phyloP scores from a whole-genome alignment of 805 yeast genomes.

The Grigorovia yakushimaensis region DNA sequence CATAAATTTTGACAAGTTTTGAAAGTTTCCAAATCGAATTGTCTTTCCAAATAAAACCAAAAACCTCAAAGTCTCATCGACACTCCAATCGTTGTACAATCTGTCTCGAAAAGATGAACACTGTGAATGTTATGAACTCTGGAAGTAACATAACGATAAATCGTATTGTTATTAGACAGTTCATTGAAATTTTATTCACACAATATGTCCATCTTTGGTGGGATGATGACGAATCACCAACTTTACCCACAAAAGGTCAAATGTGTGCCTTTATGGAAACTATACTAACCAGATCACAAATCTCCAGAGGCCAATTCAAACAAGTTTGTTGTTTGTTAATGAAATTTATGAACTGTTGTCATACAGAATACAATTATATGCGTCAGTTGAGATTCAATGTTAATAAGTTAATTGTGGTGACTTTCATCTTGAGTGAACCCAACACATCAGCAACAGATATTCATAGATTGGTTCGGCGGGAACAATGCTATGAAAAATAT shows the following conservation, averaged over 20 bases:
- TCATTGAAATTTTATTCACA: not conserved
- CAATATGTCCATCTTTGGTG: not conserved
- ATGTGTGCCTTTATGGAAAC: conserved; percentile 9
- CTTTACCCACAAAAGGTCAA: not conserved
- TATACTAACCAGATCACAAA: conserved; percentile 12
- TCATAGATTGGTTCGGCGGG: conserved; percentile 9
- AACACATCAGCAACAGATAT: conserved; percentile 7
- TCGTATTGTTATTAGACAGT: not conserved
- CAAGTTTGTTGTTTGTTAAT: conserved; percentile 17
- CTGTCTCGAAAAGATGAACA: too few relatives aligned
- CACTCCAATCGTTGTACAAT: too few relatives aligned
- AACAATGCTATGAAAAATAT: conserved; percentile 9
- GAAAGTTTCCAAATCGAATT: too few relatives aligned
- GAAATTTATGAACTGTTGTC: conserved; percentile 17
- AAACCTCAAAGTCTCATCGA: too few relatives aligned
- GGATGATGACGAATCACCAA: not conserved
- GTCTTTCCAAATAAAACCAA: too few relatives aligned
- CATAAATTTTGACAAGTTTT: too few relatives aligned
- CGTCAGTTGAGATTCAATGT: conserved; percentile 12
- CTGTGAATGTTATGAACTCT: too few relatives aligned
- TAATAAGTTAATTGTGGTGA: conserved; percentile 14
- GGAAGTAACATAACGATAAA: too few relatives aligned
- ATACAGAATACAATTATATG: conserved; percentile 15
- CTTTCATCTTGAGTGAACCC: conserved; percentile 16
- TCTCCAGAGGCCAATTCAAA: conserved; percentile 16